A percentile compares a stretch with the other conserved stretches of the same genome.
phyloP scores from a whole-genome alignment of 352 stramenopile genomes.

The Pythium aquatile region DNA sequence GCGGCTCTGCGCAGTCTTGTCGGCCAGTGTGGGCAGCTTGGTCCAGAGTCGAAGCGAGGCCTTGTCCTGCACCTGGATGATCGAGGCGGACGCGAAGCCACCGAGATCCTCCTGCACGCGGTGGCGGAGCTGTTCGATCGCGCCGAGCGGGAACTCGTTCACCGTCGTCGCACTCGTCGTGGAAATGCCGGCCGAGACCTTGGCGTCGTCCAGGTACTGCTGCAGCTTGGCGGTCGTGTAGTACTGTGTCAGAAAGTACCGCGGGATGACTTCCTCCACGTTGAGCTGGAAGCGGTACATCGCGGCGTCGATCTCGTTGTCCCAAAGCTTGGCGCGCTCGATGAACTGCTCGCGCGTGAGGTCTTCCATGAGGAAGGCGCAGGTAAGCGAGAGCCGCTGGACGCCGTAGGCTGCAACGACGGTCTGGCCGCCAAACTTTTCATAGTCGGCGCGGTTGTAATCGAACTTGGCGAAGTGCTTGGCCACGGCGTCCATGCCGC shows the following conservation, averaged over 20 bases:
- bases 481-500: slow-evolving; percentile 1
- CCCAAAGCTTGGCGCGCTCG: slow-evolving; percentile 2
- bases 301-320: slow-evolving; percentile 5
- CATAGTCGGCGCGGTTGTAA: background rate
- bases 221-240: slow-evolving; percentile 1
- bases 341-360: slow-evolving; percentile 10
- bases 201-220: slow-evolving; percentile 1
- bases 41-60: background rate
- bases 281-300: slow-evolving; percentile 13
- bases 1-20: background rate
- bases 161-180: background rate
- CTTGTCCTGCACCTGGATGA: background rate
- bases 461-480: slow-evolving; percentile 11
- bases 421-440: slow-evolving; percentile 14
- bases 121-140: slow-evolving; percentile 12
- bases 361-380: slow-evolving; percentile 5
- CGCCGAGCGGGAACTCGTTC: background rate
- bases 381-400: slow-evolving; percentile 11
- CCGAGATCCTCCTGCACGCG: slow-evolving; percentile 7
- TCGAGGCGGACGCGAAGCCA: background rate
- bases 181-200: background rate
- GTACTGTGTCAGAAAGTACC: slow-evolving; percentile 9
- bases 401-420: slow-evolving; percentile 11
- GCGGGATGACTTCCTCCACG: slow-evolving; percentile 12
- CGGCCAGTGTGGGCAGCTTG: background rate